These are phyloP conservation scores for Eucalyptus microcorys DNA, from an alignment of 345 rosid species.

Conservation along the genomic window DNA sequence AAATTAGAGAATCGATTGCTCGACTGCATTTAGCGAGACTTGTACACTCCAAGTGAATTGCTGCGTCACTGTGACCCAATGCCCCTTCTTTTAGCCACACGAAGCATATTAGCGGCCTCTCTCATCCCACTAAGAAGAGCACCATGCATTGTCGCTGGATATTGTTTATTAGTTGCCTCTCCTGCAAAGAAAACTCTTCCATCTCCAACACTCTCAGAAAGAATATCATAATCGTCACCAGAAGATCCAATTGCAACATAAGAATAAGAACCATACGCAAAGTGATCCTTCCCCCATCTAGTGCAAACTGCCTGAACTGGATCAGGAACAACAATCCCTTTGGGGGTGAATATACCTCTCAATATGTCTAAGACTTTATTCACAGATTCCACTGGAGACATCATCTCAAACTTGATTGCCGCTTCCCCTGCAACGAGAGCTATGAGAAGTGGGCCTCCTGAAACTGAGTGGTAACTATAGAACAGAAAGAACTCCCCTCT, in stretches of 20 bases:
- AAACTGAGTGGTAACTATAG: slow-evolving; percentile 81
- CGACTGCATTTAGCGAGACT: neutral
- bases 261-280: slow-evolving; percentile 80
- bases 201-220: slow-evolving; percentile 85
- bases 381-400: slow-evolving; percentile 86
- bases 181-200: slow-evolving; percentile 97
- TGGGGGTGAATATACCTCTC: slow-evolving; percentile 76
- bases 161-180: slow-evolving; percentile 91
- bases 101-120: slow-evolving; percentile 81
- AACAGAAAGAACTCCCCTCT: slow-evolving; percentile 95
- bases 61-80: neutral
- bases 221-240: slow-evolving; percentile 92
- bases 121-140: slow-evolving; percentile 98
- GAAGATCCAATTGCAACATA: slow-evolving; percentile 89
- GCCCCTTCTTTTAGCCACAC: slow-evolving; percentile 57
- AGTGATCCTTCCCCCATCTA: slow-evolving; percentile 87
- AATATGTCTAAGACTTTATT: slow-evolving; percentile 56
- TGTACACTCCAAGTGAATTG: neutral
- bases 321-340: slow-evolving; percentile 93
- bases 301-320: slow-evolving; percentile 90
- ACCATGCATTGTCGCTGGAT: slow-evolving; percentile 98
- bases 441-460: slow-evolving; percentile 87
- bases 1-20: neutral
- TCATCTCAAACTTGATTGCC: slow-evolving; percentile 62
- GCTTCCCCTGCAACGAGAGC: slow-evolving; percentile 96